Percentiles rank a stretch among this genome's conserved stretches.
These are phyloP conservation scores for Geotrichum aggregatum DNA, from an alignment of 1,139 yeast genomes.

Conservation along the genomic window DNA sequence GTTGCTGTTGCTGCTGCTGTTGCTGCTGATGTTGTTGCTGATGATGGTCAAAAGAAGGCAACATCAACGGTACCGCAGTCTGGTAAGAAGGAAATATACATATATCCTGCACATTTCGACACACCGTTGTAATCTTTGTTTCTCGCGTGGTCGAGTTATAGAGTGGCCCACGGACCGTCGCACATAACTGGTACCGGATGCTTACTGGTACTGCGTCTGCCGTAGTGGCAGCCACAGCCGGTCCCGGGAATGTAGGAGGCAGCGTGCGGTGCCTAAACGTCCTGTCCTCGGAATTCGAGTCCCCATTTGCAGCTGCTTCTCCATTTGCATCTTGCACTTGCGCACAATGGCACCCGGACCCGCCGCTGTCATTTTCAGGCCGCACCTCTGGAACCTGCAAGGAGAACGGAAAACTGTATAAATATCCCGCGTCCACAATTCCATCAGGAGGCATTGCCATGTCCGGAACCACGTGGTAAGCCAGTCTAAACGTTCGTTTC, in stretches of 20 bases:
- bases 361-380: neutral
- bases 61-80: too few relatives aligned
- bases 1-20: too few relatives aligned
- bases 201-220: neutral
- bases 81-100: constrained; percentile 13
- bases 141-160: constrained; percentile 6
- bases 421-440: constrained; percentile 11
- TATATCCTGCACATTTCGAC: constrained; percentile 1
- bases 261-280: constrained; percentile 1
- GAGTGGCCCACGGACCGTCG: constrained; percentile 15
- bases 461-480: constrained; percentile 17
- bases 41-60: too few relatives aligned
- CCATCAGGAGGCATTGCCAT: constrained; percentile 20
- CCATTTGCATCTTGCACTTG: neutral
- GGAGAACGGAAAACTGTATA: constrained; percentile 19
- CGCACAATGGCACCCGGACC: neutral
- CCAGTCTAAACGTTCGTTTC: neutral
- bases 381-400: constrained; percentile 15
- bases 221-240: neutral
- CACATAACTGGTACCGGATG: constrained; percentile 8
- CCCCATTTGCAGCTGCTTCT: neutral
- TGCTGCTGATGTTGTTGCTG: too few relatives aligned
- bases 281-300: too few relatives aligned
- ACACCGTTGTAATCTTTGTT: constrained; percentile 3
- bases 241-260: constrained; percentile 8